Evolutionary conservation across 176 grass and related monocot genomes (phyloP).

Genomic region (Chrysopogon serrulatus): DNA sequence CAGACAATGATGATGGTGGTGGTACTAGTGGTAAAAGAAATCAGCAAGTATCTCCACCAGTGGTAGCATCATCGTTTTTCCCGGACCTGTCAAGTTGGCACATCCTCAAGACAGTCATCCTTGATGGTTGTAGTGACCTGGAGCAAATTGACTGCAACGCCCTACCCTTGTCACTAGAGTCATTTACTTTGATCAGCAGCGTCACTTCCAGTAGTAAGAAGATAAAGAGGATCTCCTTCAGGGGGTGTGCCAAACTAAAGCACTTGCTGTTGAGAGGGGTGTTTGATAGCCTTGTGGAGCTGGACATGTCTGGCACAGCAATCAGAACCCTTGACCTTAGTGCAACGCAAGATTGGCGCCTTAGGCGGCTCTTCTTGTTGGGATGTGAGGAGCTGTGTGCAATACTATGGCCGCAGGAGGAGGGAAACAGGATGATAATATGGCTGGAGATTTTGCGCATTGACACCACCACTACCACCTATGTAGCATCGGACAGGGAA

Average conservation of each 20-base stretch:
- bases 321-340: background rate
- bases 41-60: background rate
- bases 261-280: background rate
- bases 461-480: background rate
- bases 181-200: background rate
- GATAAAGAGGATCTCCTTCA: background rate
- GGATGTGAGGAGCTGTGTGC: background rate
- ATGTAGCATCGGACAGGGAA: background rate
- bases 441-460: background rate
- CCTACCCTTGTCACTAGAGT: background rate
- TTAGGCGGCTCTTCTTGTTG: too few species aligned
- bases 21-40: background rate
- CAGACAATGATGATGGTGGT: background rate
- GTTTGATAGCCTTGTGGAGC: background rate
- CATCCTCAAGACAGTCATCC: background rate
- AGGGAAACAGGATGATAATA: rapidly evolving
- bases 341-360: background rate
- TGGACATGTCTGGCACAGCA: background rate
- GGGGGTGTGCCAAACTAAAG: background rate
- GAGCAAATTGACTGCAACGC: background rate
- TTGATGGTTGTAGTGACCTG: background rate
- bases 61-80: background rate
- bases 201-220: background rate
- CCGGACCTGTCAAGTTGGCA: background rate
- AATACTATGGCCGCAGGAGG: background rate